Evolutionary conservation across 805 yeast genomes (phyloP).

Genomic region (Peterozyma toletana): DNA sequence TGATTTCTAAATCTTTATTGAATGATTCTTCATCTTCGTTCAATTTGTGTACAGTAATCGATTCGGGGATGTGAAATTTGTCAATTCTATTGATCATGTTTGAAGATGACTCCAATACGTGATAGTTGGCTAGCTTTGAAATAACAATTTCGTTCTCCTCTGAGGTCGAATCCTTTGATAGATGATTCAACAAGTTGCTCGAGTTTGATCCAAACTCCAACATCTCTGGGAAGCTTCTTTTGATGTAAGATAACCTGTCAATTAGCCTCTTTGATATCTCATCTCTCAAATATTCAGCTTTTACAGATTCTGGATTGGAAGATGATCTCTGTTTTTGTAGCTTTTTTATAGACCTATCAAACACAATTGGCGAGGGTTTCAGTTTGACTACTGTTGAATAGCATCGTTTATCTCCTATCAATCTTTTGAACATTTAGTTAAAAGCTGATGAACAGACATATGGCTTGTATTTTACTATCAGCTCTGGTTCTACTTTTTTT

Average conservation of each 20-base stretch:
- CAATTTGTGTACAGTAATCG: constrained; percentile 37
- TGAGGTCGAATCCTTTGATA: constrained; percentile 14
- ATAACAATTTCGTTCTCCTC: constrained; percentile 40
- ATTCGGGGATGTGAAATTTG: constrained; percentile 27
- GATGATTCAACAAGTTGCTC: constrained; percentile 41
- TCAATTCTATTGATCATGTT: no score
- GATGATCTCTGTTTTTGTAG: constrained; percentile 55
- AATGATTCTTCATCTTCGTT: constrained; percentile 66
- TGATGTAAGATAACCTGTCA: constrained; percentile 68
- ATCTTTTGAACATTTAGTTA: no score
- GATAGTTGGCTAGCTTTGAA: constrained; percentile 42
- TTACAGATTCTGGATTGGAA: constrained; percentile 32
- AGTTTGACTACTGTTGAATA: background rate
- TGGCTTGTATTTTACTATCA: no score
- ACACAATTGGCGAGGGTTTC: constrained; percentile 25
- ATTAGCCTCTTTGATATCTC: constrained; percentile 69
- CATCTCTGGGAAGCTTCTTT: constrained; percentile 50
- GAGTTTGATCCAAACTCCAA: constrained; percentile 71
- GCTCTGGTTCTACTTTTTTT: no score
- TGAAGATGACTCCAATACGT: constrained; percentile 47
- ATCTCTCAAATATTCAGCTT: constrained; percentile 66
- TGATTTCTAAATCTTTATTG: constrained; percentile 29
- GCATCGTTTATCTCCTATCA: background rate
- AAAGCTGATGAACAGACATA: no score
- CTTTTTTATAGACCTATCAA: constrained; percentile 55